Percentiles rank a stretch among this genome's conserved stretches.
Evolutionary conservation across 305 asterid genomes (phyloP).

Genomic region (Solanum chacoense): DNA sequence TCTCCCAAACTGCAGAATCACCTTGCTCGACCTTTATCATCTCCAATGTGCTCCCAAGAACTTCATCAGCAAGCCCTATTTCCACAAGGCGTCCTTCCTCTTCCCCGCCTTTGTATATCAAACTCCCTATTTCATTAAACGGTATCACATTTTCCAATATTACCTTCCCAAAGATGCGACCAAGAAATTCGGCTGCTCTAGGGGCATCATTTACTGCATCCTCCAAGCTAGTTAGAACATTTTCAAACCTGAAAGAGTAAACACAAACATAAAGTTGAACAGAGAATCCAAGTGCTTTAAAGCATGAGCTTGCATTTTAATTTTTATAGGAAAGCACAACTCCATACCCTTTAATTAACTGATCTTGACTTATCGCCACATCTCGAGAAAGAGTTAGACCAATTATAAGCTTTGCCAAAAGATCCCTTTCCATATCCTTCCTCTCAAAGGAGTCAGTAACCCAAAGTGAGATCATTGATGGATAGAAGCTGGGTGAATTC

Average conservation of each 20-base stretch:
- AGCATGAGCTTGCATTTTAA: neutral
- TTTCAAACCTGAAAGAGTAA: slow-evolving; percentile 21
- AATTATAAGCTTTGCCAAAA: slow-evolving; percentile 27
- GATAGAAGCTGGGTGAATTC: slow-evolving; percentile 32
- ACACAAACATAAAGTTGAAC: neutral
- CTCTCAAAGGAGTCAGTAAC: slow-evolving; percentile 41
- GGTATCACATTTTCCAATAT: slow-evolving; percentile 21
- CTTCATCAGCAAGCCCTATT: slow-evolving; percentile 40
- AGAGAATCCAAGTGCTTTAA: neutral
- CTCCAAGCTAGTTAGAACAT: slow-evolving; percentile 27
- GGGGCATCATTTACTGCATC: slow-evolving; percentile 51
- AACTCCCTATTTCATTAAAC: slow-evolving; percentile 16
- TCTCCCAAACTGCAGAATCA: slow-evolving; percentile 15
- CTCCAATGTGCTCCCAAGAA: slow-evolving; percentile 30
- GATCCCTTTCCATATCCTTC: slow-evolving; percentile 41
- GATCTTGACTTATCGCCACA: slow-evolving; percentile 19
- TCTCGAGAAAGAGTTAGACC: slow-evolving; percentile 25
- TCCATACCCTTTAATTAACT: slow-evolving; percentile 27
- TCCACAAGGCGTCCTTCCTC: slow-evolving; percentile 33
- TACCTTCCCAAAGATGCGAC: slow-evolving; percentile 25
- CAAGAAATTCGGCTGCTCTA: slow-evolving; percentile 39
- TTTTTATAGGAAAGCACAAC: neutral
- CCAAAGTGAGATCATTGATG: slow-evolving; percentile 37
- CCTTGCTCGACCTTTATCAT: slow-evolving; percentile 25
- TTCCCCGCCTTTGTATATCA: slow-evolving; percentile 38